Percentiles rank a stretch among this genome's conserved stretches.
phyloP scores from a whole-genome alignment of 805 yeast genomes.

The Teunomyces gatunensis region DNA sequence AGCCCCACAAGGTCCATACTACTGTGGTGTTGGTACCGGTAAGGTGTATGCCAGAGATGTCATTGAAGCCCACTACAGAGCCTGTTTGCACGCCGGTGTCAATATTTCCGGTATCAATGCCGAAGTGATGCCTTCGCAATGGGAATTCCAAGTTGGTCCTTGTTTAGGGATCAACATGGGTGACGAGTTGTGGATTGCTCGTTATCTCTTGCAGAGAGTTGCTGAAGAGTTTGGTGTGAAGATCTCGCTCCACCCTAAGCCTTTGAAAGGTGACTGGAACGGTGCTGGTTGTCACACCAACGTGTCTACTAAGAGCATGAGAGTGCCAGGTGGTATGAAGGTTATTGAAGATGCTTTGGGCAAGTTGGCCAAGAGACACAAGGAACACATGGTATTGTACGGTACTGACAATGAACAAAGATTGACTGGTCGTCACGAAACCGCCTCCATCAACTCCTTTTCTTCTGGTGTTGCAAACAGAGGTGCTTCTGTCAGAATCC shows the following conservation, averaged over 20 bases:
- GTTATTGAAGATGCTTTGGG: constrained; percentile 88
- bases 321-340: constrained; percentile 95
- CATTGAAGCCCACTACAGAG: constrained; percentile 98
- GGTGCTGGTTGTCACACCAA: constrained; percentile 99
- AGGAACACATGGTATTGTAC: constrained; percentile 91
- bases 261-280: constrained; percentile 98
- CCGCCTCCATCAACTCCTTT: constrained; percentile 89
- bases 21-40: constrained; percentile 99
- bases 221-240: constrained; percentile 99
- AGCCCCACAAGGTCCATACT: constrained; percentile 99
- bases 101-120: constrained; percentile 95
- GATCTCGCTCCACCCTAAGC: constrained; percentile 99
- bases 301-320: constrained; percentile 90
- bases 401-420: constrained; percentile 95
- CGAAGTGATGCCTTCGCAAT: constrained; percentile 99
- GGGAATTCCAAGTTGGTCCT: constrained; percentile 99
- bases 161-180: constrained; percentile 95
- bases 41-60: constrained; percentile 97
- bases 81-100: constrained; percentile 91
- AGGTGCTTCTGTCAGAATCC: constrained; percentile 98
- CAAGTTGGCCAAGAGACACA: constrained; percentile 93
- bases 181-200: constrained; percentile 94
- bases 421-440: constrained; percentile 98
- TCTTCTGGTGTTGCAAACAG: constrained; percentile 99
- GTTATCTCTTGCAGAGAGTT: constrained; percentile 88